Evolutionary conservation across 176 grass and related monocot species (phyloP).

Genomic region (Dendrocalamus sinicus): DNA sequence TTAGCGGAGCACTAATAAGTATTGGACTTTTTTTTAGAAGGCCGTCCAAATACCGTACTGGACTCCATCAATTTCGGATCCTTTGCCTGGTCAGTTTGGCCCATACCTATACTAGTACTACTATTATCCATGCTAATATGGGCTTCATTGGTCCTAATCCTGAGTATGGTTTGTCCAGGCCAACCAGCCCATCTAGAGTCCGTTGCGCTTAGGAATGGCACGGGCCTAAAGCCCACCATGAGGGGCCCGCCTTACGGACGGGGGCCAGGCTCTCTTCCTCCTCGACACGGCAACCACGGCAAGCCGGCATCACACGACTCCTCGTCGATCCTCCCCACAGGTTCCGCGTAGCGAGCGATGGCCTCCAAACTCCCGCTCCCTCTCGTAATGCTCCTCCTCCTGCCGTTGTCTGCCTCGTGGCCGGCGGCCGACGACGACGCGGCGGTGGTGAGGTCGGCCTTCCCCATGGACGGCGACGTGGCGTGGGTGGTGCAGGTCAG

Average conservation of each 20-base stretch:
- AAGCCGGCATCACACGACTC: neutral
- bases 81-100: too few relatives aligned
- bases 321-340: neutral
- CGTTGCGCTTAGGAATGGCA: too few relatives aligned
- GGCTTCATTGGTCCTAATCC: too few relatives aligned
- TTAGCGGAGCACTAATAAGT: too few relatives aligned
- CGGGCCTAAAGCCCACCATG: too few relatives aligned
- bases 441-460: constrained; percentile 58
- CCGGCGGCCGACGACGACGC: constrained; percentile 34
- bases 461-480: constrained; percentile 77
- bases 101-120: too few relatives aligned
- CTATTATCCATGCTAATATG: too few relatives aligned
- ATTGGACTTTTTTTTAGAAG: too few relatives aligned
- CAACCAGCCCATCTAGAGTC: too few relatives aligned
- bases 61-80: too few relatives aligned
- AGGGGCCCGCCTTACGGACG: neutral
- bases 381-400: neutral
- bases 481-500: constrained; percentile 85
- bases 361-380: neutral
- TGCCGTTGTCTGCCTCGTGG: constrained; percentile 10
- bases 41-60: too few relatives aligned
- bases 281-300: neutral
- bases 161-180: too few relatives aligned
- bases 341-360: constrained; percentile 22
- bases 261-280: neutral